Base-by-base conservation (phyloP, 2,329 filamentous ascomycete genomes). In the Pezicula rhizophila region DNA sequence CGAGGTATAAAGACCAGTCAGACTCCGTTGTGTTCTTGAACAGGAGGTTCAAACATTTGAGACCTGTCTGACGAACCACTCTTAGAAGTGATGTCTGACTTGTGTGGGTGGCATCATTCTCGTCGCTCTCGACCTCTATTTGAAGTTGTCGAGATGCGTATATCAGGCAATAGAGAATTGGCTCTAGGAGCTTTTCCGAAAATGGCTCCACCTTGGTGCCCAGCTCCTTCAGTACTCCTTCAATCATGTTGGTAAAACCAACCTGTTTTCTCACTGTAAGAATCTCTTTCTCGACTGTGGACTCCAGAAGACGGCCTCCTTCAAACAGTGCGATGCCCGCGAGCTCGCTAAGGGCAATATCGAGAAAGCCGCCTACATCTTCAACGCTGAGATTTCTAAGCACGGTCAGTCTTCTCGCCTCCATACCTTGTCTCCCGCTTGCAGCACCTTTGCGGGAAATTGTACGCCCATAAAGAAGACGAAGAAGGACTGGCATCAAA, bases 211-310 rank as follows among this genome's bases (percentile, higher is more conserved):
- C 80, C 47, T 84, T 84, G 5, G 78, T 81, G 46, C 91, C 89
- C 33, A 97, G 78, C 46, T 93, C 89, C 49, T 86, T 85, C 51
- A 97, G 82, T 64, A 97, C 81, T 10, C 92, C 83, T 51, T 90
- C 84, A 44, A 93, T 76, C 89, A 97, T 93, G 63, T 95, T 95
- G 45, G 96, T 71, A 63, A 96, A 82, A 72, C 95, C 93, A 50
- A 93, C 79, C 66, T 96, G 92, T 66, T 91, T 93, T 60, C 91
- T 81, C 10, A 78, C 69, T 14, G 80, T 77, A 23, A 91, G 69
- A 11, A 85, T 53, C 40, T 87, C 79, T 25, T 75, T 68, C 1
- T 73, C 65, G 43, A 90, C 78, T 1, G 74, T 63, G 44, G 79
- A 72, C 2, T 58, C 50, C 18, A 54, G 48, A 17, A 63, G 17